Evolutionary conservation across 129 eudicot species (phyloP).

Genomic region (Flaveria robusta): DNA sequence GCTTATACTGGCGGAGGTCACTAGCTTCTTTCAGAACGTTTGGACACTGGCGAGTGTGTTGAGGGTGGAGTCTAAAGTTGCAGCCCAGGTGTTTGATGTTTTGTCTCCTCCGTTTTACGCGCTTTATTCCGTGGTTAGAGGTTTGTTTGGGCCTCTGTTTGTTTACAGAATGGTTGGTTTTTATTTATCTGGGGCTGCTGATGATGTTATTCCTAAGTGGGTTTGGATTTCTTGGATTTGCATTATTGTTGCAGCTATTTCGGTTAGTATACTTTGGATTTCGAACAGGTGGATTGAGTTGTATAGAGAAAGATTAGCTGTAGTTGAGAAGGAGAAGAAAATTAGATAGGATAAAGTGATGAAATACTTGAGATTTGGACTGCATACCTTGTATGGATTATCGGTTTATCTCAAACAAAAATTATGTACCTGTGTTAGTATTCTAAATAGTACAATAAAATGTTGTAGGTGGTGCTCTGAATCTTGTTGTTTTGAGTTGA

Average conservation of each 20-base stretch:
- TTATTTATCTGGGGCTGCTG: constrained; percentile 59
- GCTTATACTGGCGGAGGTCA: constrained; percentile 76
- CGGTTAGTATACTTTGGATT: constrained; percentile 83
- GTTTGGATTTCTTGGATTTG: constrained; percentile 83
- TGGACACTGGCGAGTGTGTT: constrained; percentile 82
- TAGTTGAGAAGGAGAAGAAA: constrained; percentile 44
- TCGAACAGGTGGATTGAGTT: constrained; percentile 66
- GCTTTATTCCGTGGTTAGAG: constrained; percentile 71
- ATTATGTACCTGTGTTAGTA: constrained; percentile 31
- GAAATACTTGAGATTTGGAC: constrained; percentile 15
- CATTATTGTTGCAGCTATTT: constrained; percentile 67
- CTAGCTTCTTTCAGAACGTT: constrained; percentile 75
- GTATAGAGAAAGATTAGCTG: constrained; percentile 53
- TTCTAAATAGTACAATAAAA: constrained; percentile 27
- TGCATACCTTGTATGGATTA: constrained; percentile 25
- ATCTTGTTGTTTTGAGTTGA: constrained; percentile 24
- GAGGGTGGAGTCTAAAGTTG: constrained; percentile 44
- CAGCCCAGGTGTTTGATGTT: constrained; percentile 58
- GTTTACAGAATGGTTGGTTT: constrained; percentile 62
- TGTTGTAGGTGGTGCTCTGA: constrained; percentile 12
- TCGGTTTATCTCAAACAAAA: constrained; percentile 22
- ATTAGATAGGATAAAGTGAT: constrained; percentile 32
- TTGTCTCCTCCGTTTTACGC: constrained; percentile 83
- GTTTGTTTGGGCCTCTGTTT: constrained; percentile 70
- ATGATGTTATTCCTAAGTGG: constrained; percentile 73